These are phyloP conservation scores for Rosa lucieae DNA, from an alignment of 306 rosid genomes.

Conservation along the genomic window DNA sequence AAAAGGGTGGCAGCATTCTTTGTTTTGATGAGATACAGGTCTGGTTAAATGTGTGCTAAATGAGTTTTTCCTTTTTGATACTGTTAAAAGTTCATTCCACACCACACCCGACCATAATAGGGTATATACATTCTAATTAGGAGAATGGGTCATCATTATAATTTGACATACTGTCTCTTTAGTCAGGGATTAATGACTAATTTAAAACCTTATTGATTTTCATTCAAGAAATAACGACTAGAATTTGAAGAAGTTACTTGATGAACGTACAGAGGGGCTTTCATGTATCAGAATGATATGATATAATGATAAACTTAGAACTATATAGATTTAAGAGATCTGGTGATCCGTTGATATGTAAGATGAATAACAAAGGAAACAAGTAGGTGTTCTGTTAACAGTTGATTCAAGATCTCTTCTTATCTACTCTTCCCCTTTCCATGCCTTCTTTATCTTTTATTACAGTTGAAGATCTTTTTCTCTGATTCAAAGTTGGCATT, in stretches of 20 bases:
- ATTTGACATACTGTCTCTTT: not conserved
- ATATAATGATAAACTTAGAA: not conserved
- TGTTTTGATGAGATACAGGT: constrained; percentile 99
- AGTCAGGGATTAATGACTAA: not conserved
- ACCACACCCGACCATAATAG: not conserved
- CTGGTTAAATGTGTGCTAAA: constrained; percentile 16
- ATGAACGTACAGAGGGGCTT: not conserved
- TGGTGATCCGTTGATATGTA: not conserved
- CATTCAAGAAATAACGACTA: not conserved
- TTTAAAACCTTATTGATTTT: not conserved
- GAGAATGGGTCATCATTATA: not conserved
- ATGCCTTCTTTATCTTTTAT: not conserved
- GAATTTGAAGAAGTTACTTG: not conserved
- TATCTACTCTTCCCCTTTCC: not conserved
- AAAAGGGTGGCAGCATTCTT: constrained; percentile 83
- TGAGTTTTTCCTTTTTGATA: constrained; percentile 2
- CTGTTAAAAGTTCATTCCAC: not conserved
- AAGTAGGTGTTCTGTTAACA: not conserved
- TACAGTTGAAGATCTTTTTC: not conserved
- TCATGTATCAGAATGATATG: not conserved
- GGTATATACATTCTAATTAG: not conserved
- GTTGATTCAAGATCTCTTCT: constrained; percentile 3
- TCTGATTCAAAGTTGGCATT: not conserved
- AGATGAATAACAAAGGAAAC: not conserved
- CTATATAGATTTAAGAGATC: not conserved